Base-by-base conservation (phyloP, 306 rosid genomes). In the Medicago lupulina region DNA sequence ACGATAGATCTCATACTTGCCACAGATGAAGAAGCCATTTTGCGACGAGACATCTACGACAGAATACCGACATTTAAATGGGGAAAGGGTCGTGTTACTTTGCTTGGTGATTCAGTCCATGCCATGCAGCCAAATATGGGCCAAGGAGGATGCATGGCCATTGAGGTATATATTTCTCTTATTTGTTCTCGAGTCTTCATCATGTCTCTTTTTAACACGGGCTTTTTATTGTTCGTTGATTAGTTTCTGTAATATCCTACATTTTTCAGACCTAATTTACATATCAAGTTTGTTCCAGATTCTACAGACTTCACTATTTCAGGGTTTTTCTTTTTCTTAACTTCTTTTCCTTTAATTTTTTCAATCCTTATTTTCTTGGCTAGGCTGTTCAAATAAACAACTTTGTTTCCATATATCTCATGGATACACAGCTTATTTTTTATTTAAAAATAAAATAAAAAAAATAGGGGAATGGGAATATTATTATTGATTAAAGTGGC, bases 121-220 rank as follows among this genome's bases (percentile, higher is more conserved):
- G 99, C 99, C 77, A 96, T 96, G 99, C 99, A 96, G 80, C 99
- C 99, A 76, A 96, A 96, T 83, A 70, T 96, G 93, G 98, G 97
- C 41, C 99, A 96, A 85, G 98, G 99, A 25, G 99, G 99, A 63
- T 92, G 99, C 88, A 96, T 96, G 99, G 99, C 99, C 74, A 96
- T 96, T 78, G 99, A 96, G 97, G 98, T 79, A 62, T 25, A 9
- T 31, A 61, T 61, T 60, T 67, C 18, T 66, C 71, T 18, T 66
- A 39, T 66, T 21, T 41, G 71, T 3, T 66, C n/a, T 18, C 10
- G 3, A 41, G 12, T 12, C 34, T 19, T 41, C 54, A 66, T 66
- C 17, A n/a, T 8, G 18, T 18, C 17, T 19, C 54, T 44, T 40
- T 41, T 66, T 41, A 41, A 7, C 13, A 43, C 4, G 8, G 6